These are phyloP conservation scores for Daldinia sp. DNA, from an alignment of 2,329 filamentous ascomycete genomes.

Conservation along the genomic window DNA sequence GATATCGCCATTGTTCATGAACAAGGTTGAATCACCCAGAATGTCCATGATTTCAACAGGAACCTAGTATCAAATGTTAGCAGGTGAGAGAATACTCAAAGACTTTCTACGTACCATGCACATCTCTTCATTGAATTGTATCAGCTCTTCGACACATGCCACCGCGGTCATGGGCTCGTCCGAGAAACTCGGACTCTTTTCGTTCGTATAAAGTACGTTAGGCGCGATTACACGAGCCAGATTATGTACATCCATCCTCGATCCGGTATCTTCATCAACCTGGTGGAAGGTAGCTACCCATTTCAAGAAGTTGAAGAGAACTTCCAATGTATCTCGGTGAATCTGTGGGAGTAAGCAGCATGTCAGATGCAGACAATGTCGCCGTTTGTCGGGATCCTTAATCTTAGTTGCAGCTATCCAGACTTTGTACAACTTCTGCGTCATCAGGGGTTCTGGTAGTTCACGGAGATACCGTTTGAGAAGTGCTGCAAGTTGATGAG, in stretches of 20 bases:
- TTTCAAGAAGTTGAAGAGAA: conserved; percentile 94
- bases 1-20: conserved; percentile 85
- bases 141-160: conserved; percentile 89
- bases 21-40: conserved; percentile 83
- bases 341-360: conserved; percentile 94
- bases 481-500: conserved; percentile 92
- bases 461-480: conserved; percentile 96
- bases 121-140: conserved; percentile 95
- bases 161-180: conserved; percentile 94
- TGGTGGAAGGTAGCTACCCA: conserved; percentile 98
- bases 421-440: conserved; percentile 91
- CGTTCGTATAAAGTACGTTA: conserved; percentile 84
- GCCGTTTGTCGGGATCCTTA: conserved; percentile 81
- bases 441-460: conserved; percentile 93
- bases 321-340: conserved; percentile 93
- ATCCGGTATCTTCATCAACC: conserved; percentile 94
- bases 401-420: conserved; percentile 94
- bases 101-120: conserved; percentile 80
- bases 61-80: conserved; percentile 70
- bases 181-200: conserved; percentile 76
- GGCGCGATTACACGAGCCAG: conserved; percentile 97
- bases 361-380: conserved; percentile 87
- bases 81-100: conserved; percentile 1
- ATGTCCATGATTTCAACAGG: conserved; percentile 91
- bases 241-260: conserved; percentile 99